A percentile compares a stretch with the other conserved stretches of the same genome.
Evolutionary conservation across 176 grass and related monocot species (phyloP).

Genomic region (Oryza glumipatula): DNA sequence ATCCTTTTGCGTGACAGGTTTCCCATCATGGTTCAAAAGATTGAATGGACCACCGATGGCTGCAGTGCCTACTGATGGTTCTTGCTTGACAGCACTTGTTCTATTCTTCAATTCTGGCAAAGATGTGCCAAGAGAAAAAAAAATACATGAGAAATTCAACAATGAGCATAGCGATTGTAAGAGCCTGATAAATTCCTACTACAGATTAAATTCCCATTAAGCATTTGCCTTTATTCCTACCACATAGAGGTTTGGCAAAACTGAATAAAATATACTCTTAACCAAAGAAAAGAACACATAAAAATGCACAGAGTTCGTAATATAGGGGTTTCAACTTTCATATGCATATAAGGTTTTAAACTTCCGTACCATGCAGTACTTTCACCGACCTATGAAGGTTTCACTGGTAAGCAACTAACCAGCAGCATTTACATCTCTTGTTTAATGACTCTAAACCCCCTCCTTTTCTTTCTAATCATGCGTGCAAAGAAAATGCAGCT

Average conservation of each 20-base stretch:
- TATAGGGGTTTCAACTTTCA: not conserved
- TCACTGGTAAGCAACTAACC: not conserved
- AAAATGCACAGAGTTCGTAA: not conserved
- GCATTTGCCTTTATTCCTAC: not conserved
- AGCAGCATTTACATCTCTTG: not conserved
- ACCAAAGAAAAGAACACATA: not conserved
- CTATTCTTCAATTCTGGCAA: conserved; percentile 56
- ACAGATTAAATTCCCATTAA: not conserved
- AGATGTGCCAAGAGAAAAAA: not conserved
- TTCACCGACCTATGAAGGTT: not conserved
- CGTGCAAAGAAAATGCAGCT: not conserved
- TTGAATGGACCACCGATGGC: conserved; percentile 79
- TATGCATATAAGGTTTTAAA: not conserved
- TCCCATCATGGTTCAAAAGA: conserved; percentile 62
- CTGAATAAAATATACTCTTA: conserved; percentile 5
- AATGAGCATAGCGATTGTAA: not conserved
- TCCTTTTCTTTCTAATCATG: not conserved
- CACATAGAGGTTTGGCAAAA: conserved; percentile 17
- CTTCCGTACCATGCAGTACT: not conserved
- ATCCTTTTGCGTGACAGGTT: conserved; percentile 63
- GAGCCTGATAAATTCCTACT: not conserved
- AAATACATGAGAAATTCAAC: not conserved
- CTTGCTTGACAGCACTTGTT: conserved; percentile 59
- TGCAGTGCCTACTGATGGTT: conserved; percentile 49
- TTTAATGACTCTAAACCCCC: not conserved